A percentile compares a stretch with the other conserved stretches of the same genome.
Evolutionary conservation across 2,329 filamentous ascomycete species (phyloP).

Genomic region (Pseudogymnoascus sp.): DNA sequence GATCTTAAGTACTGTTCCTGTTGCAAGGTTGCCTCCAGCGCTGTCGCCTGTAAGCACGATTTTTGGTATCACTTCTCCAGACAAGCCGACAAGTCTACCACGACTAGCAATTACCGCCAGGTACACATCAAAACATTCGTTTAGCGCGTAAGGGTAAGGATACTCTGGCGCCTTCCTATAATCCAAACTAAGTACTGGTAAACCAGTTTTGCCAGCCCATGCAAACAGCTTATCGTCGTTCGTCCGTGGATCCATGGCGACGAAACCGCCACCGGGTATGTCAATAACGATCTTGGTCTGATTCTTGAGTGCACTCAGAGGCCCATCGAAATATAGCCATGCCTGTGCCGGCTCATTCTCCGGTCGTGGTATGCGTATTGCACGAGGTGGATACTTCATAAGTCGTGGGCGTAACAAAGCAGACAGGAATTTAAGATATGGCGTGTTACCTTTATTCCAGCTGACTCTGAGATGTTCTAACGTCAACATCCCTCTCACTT

Average conservation of each 20-base stretch:
- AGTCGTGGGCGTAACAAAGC: slow-evolving; percentile 67
- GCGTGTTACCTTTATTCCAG: slow-evolving; percentile 91
- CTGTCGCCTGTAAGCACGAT: slow-evolving; percentile 72
- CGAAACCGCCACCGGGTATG: slow-evolving; percentile 88
- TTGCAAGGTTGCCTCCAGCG: slow-evolving; percentile 74
- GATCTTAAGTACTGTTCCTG: slow-evolving; percentile 80
- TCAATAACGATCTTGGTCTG: slow-evolving; percentile 77
- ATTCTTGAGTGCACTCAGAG: slow-evolving; percentile 64
- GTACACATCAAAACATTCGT: slow-evolving; percentile 84
- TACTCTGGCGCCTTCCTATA: slow-evolving; percentile 82
- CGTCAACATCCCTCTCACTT: slow-evolving; percentile 76
- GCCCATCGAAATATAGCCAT: slow-evolving; percentile 93
- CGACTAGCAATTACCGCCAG: slow-evolving; percentile 60
- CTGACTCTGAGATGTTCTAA: slow-evolving; percentile 85
- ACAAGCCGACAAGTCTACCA: slow-evolving; percentile 69
- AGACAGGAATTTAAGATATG: slow-evolving; percentile 69
- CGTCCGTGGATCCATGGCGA: slow-evolving; percentile 94
- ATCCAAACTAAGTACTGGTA: slow-evolving; percentile 86
- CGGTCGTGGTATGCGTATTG: slow-evolving; percentile 77
- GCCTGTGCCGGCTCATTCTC: slow-evolving; percentile 66
- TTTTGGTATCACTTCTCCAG: slow-evolving; percentile 54
- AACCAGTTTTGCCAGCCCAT: slow-evolving; percentile 80
- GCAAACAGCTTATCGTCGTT: slow-evolving; percentile 90
- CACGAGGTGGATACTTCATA: slow-evolving; percentile 71
- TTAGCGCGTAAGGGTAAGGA: slow-evolving; percentile 76